A percentile compares a stretch with the other conserved stretches of the same genome.
phyloP scores from a whole-genome alignment of 441 rosid genomes.

The Adansonia grandidieri region DNA sequence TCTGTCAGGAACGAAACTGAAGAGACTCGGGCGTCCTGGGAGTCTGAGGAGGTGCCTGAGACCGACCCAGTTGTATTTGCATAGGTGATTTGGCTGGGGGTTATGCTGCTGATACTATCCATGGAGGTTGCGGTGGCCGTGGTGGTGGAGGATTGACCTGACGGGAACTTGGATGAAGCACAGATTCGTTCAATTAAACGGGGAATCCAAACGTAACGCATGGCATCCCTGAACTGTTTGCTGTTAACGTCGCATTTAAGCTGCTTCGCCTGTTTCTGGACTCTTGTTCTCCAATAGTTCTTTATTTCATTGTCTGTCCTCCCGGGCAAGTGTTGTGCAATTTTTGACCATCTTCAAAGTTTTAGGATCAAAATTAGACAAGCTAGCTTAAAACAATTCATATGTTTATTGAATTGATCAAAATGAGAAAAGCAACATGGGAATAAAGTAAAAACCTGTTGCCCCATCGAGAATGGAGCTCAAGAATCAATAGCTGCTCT shows the following conservation, averaged over 20 bases:
- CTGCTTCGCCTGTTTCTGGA: slow-evolving; percentile 91
- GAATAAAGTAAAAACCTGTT: slow-evolving; percentile 54
- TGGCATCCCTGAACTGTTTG: slow-evolving; percentile 70
- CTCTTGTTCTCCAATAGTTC: slow-evolving; percentile 93
- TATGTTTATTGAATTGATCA: background rate
- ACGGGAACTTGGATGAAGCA: slow-evolving; percentile 32
- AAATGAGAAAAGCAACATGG: background rate
- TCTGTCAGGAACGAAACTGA: slow-evolving; percentile 44
- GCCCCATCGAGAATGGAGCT: slow-evolving; percentile 92
- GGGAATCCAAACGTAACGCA: slow-evolving; percentile 87
- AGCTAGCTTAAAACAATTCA: background rate
- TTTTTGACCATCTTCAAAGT: slow-evolving; percentile 79
- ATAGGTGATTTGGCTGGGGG: slow-evolving; percentile 18
- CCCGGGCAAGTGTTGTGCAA: slow-evolving; percentile 79
- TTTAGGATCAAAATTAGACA: background rate
- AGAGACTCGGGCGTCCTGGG: slow-evolving; percentile 51
- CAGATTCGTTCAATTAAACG: slow-evolving; percentile 69
- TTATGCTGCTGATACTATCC: background rate
- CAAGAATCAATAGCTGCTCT: slow-evolving; percentile 83
- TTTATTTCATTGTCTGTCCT: slow-evolving; percentile 93
- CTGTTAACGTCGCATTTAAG: slow-evolving; percentile 85
- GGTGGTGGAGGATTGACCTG: slow-evolving; percentile 33
- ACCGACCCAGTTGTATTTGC: slow-evolving; percentile 33
- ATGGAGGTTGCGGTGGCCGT: slow-evolving; percentile 21
- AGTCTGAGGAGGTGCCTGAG: slow-evolving; percentile 53